Evolutionary conservation across 1,284 basidiomycete genomes (phyloP).

Genomic region (Kalmanozyma brasiliensis): DNA sequence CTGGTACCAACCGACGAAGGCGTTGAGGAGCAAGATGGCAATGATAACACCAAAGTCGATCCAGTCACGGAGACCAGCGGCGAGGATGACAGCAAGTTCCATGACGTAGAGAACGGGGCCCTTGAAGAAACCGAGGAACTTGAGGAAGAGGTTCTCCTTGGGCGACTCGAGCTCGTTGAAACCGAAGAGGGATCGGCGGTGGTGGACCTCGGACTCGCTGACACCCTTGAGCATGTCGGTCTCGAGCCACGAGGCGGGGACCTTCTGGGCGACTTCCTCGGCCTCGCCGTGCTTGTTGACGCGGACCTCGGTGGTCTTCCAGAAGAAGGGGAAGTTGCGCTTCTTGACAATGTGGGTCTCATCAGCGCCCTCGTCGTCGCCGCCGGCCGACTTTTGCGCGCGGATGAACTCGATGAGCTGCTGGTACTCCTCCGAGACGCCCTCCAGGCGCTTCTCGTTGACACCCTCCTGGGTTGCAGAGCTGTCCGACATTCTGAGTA

Average conservation of each 20-base stretch:
- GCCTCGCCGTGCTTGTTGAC: constrained; percentile 68
- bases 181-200: constrained; percentile 66
- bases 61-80: constrained; percentile 69
- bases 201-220: constrained; percentile 68
- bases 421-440: constrained; percentile 63
- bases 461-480: constrained; percentile 55
- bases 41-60: constrained; percentile 73
- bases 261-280: constrained; percentile 64
- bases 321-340: constrained; percentile 61
- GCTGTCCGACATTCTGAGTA: constrained; percentile 48
- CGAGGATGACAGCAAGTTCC: constrained; percentile 69
- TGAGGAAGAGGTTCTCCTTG: constrained; percentile 71
- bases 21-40: constrained; percentile 69
- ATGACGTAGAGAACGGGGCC: constrained; percentile 69
- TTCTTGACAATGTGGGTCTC: constrained; percentile 62
- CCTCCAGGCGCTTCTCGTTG: constrained; percentile 40
- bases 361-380: constrained; percentile 59
- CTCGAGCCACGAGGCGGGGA: constrained; percentile 69
- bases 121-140: constrained; percentile 70
- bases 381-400: constrained; percentile 50
- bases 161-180: constrained; percentile 69
- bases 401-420: constrained; percentile 65
- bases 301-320: constrained; percentile 65
- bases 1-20: constrained; percentile 73
- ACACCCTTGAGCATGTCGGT: constrained; percentile 71